Evolutionary conservation across 345 rosid genomes (phyloP), one percentile per base, ranked within the genome.

Genomic region (Durio zibethinus): DNA sequence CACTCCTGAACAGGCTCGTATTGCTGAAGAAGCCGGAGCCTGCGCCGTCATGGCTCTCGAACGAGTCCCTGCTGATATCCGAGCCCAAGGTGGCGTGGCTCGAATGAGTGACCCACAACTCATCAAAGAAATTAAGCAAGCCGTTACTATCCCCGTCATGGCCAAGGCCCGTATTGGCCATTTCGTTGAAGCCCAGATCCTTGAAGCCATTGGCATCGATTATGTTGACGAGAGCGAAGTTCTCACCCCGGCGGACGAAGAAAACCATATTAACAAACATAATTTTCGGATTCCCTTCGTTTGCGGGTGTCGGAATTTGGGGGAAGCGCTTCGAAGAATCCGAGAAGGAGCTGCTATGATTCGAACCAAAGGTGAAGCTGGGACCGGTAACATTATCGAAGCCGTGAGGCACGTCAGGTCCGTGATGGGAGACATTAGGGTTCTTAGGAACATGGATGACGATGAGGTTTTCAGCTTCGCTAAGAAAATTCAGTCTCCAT

Each of bases 291-390:
- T 90, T 64, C 98, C 98, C 2, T 93, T 94, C 66, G 97, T 94
- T 3, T 93, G 97, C 42, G 97, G 97, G 1, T 93, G 97, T 81
- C 84, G 97, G 40, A 93, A 91, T 48, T 82, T 93, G 47, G 97
- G 97, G 10, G 96, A 93, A 71, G 97, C 97, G 7, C 82, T 93
- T 65, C 64, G 96, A 27, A 67, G 97, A 76, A 86, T 91, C 70
- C 91, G 94, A 8, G 97, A 93, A 74, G 96, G 97, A 5, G 93
- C 97, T 0, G 94, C 94, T 2, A 93, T 93, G 97, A 93, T 93
- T 36, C 79, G 97, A 29, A 93, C 97, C 18, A 91, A 93, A 70
- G 97, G 97, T 0, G 97, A 93, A 76, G 97, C 97, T 0, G 97
- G 97, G 5, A 91, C 93, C 0, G 97, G 97, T 4, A 93, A 93